Evolutionary conservation across 768 basidiomycete genomes (phyloP).

Genomic region (Strobilomyces echinocephalus): DNA sequence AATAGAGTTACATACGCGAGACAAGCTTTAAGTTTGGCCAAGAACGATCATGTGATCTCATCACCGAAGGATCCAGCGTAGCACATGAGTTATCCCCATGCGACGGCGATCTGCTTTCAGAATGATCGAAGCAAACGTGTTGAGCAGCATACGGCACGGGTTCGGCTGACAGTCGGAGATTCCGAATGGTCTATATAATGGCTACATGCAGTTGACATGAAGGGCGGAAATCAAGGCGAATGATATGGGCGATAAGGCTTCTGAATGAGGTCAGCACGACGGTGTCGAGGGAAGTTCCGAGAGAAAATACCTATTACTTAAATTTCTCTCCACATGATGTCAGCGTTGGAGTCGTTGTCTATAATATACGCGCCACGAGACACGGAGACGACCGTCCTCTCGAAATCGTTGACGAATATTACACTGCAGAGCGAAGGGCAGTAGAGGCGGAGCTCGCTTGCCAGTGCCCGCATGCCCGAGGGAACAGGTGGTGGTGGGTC

Average conservation of each 20-base stretch:
- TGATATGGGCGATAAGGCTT: slow-evolving; percentile 2
- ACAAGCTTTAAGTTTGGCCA: slow-evolving; percentile 22
- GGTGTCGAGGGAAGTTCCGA: background rate
- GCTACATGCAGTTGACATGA: slow-evolving; percentile 18
- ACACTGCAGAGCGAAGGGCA: slow-evolving; percentile 46
- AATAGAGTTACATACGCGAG: slow-evolving; percentile 19
- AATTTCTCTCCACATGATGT: slow-evolving; percentile 32
- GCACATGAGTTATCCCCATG: slow-evolving; percentile 2
- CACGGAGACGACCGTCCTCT: slow-evolving; percentile 45
- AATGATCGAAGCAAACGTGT: background rate
- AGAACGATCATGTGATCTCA: slow-evolving; percentile 4
- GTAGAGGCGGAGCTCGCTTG: slow-evolving; percentile 58
- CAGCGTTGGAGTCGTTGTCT: slow-evolving; percentile 23
- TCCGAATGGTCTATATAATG: slow-evolving; percentile 5
- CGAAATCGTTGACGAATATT: slow-evolving; percentile 62
- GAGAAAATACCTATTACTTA: slow-evolving; percentile 15
- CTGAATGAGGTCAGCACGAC: slow-evolving; percentile 1
- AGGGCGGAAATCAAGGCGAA: slow-evolving; percentile 7
- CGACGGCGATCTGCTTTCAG: slow-evolving; percentile 6
- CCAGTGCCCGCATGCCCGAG: slow-evolving; percentile 53
- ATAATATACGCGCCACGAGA: slow-evolving; percentile 29
- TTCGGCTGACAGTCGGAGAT: slow-evolving; percentile 7
- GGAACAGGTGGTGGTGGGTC: slow-evolving; percentile 49
- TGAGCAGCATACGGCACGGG: background rate
- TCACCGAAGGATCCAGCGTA: background rate